phyloP scores from a whole-genome alignment of 2,329 filamentous ascomycete genomes.

The Colletotrichum incanum region DNA sequence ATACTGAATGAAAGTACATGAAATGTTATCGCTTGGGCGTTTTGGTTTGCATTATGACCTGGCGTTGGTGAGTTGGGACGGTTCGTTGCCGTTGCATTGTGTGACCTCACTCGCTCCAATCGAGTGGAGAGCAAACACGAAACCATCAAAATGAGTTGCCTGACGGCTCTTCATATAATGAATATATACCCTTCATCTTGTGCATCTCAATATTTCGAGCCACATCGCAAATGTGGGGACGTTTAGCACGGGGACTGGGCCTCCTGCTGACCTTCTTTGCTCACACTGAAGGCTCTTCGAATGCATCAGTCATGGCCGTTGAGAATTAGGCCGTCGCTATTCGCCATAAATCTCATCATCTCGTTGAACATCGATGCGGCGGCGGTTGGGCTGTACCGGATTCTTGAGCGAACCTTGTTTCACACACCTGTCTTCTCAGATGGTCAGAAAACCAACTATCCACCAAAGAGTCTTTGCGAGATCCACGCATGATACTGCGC shows the following conservation, averaged over 20 bases:
- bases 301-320: not conserved
- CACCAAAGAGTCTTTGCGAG: not conserved
- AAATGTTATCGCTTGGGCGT: constrained; percentile 1
- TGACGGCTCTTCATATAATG: not conserved
- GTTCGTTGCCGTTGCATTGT: not conserved
- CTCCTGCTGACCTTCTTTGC: too few species aligned
- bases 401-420: not conserved
- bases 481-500: not conserved
- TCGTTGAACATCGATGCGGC: not conserved
- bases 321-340: not conserved
- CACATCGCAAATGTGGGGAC: not conserved
- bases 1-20: not conserved
- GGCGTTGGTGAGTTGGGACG: constrained; percentile 9
- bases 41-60: constrained; percentile 21
- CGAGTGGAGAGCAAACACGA: too few species aligned
- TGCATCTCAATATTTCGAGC: too few species aligned
- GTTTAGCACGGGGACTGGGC: not conserved
- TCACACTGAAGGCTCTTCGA: not conserved
- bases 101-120: too few species aligned
- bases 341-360: not conserved
- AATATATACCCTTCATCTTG: constrained; percentile 31
- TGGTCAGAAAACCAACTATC: not conserved
- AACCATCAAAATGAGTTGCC: too few species aligned
- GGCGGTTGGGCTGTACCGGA: too few species aligned
- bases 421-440: not conserved